Conservation (phyloP, 75 land plant species). For the Larix kaempferi region DNA sequence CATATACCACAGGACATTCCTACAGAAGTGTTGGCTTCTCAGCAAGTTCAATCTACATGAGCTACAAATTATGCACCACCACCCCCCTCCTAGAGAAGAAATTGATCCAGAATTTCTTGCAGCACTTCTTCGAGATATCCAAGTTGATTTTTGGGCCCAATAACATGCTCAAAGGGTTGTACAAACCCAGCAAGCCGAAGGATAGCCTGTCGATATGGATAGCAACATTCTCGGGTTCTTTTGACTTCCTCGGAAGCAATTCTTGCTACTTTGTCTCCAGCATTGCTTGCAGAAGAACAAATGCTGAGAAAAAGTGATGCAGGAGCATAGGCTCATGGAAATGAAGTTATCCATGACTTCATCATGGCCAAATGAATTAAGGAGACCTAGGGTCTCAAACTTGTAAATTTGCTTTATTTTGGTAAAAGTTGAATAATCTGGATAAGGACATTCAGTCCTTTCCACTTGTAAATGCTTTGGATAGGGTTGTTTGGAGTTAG, state of each 20-base stretch:
- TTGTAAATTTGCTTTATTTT: too few species aligned
- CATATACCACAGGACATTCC: slow-evolving; percentile 81
- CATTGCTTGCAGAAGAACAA: slow-evolving; percentile 32
- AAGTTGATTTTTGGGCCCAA: slow-evolving; percentile 91
- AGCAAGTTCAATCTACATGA: slow-evolving; percentile 61
- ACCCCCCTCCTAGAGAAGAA: slow-evolving; percentile 65
- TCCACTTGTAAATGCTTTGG: too few species aligned
- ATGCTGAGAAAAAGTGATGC: slow-evolving; percentile 88
- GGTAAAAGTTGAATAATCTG: too few species aligned
- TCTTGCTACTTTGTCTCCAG: slow-evolving; percentile 72
- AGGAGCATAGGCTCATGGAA: too few species aligned
- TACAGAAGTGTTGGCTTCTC: slow-evolving; percentile 95
- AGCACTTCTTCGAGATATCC: slow-evolving; percentile 95
- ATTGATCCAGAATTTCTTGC: slow-evolving; percentile 99
- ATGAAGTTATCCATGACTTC: too few species aligned
- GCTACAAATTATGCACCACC: slow-evolving; percentile 40
- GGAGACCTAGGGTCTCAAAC: too few species aligned
- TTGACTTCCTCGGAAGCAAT: slow-evolving; percentile 92
- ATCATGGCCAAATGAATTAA: too few species aligned
- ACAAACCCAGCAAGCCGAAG: slow-evolving; percentile 67
- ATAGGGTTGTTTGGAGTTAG: too few species aligned
- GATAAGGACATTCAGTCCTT: too few species aligned
- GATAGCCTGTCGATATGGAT: slow-evolving; percentile 98
- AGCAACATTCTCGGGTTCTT: slow-evolving; percentile 64
- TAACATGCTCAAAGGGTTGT: slow-evolving; percentile 75